Percentiles rank a stretch among this genome's conserved stretches.
phyloP scores from a whole-genome alignment of 805 yeast species.

The Ascoidea asiatica region DNA sequence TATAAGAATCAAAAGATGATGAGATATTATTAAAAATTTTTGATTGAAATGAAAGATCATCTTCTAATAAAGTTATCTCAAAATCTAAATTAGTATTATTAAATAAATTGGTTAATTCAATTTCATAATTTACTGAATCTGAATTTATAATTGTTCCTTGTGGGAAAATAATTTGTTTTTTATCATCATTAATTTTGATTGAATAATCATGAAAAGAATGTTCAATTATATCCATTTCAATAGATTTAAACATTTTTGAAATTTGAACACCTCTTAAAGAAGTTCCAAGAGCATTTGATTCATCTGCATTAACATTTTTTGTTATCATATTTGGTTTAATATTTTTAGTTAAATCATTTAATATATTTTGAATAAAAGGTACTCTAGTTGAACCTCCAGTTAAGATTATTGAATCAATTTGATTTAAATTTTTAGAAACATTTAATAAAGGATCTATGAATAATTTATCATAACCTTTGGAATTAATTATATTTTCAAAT shows the following conservation, averaged over 20 bases:
- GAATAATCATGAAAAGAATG: conserved; percentile 36
- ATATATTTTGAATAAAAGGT: conserved; percentile 66
- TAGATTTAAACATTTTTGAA: conserved; percentile 53
- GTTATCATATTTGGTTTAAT: conserved; percentile 47
- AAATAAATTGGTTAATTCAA: conserved; percentile 24
- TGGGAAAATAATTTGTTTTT: conserved; percentile 26
- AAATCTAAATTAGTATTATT: conserved; percentile 7
- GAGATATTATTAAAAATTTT: conserved; percentile 7
- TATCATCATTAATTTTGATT: conserved; percentile 18
- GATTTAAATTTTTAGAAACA: conserved; percentile 17
- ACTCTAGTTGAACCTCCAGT: conserved; percentile 89
- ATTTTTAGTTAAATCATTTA: conserved; percentile 27
- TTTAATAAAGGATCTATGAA: conserved; percentile 30
- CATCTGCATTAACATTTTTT: conserved; percentile 89
- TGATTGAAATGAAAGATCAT: conserved; percentile 12
- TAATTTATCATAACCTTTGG: too few relatives aligned
- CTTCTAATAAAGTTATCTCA: conserved; percentile 12
- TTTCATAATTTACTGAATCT: conserved; percentile 19
- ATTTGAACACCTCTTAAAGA: conserved; percentile 71
- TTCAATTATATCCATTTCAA: conserved; percentile 47
- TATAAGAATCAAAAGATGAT: conserved; percentile 1
- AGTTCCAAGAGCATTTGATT: conserved; percentile 83
- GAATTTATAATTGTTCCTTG: conserved; percentile 22
- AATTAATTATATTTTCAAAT: conserved; percentile 45
- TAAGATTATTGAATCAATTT: conserved; percentile 55